Evolutionary conservation across 106 monocot species (phyloP).

Genomic region (Allium cepa): DNA sequence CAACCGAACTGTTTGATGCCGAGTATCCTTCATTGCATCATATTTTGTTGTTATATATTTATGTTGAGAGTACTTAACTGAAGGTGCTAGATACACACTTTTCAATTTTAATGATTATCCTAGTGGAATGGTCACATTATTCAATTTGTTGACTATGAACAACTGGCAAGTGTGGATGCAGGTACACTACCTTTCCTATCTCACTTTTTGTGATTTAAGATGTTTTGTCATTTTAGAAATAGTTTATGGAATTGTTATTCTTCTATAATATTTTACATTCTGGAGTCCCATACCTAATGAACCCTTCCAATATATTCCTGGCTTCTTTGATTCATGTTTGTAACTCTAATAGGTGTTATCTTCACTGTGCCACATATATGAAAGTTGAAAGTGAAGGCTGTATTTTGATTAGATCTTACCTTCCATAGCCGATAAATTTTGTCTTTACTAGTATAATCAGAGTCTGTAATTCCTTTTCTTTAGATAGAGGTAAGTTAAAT

Average conservation of each 20-base stretch:
- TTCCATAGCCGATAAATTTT: no score
- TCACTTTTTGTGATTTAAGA: not conserved
- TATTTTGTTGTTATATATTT: not conserved
- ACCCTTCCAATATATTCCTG: not conserved
- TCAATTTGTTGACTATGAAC: slow-evolving; percentile 95
- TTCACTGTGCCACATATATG: not conserved
- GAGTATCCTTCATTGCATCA: slow-evolving; percentile 74
- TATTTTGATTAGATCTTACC: no score
- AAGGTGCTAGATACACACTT: slow-evolving; percentile 57
- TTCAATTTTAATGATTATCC: slow-evolving; percentile 99
- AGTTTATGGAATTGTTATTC: not conserved
- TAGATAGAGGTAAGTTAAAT: no score
- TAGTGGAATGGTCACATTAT: slow-evolving; percentile 96
- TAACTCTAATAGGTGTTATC: not conserved
- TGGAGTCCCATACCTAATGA: not conserved
- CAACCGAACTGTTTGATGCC: slow-evolving; percentile 66
- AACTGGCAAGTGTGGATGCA: slow-evolving; percentile 98
- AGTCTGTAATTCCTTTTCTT: no score
- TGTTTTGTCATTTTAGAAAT: not conserved
- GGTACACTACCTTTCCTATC: slow-evolving; percentile 29
- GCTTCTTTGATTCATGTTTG: not conserved
- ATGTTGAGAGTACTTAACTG: slow-evolving; percentile 28
- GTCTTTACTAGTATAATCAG: no score
- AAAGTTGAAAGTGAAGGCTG: no score
- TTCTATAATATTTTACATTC: not conserved